Percentiles rank a stretch among this genome's conserved stretches.
phyloP scores from a whole-genome alignment of 805 yeast species.

The Candida loeiensis region DNA sequence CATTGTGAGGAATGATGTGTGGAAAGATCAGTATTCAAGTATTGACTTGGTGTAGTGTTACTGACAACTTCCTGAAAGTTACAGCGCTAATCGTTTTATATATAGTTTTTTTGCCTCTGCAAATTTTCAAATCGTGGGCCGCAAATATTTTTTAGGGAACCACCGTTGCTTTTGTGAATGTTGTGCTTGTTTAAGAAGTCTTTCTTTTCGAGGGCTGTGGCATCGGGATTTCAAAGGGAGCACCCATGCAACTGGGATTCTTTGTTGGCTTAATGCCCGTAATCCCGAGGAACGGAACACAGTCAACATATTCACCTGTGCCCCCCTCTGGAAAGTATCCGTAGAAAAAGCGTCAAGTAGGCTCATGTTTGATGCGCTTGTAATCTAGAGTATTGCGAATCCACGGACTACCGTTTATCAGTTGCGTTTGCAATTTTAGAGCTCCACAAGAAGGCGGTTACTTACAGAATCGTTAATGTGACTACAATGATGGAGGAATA shows the following conservation, averaged over 20 bases:
- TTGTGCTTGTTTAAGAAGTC: conserved; percentile 3
- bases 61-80: background rate
- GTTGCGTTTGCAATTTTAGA: no score
- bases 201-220: conserved; percentile 4
- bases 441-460: no score
- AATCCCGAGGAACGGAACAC: background rate
- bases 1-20: conserved; percentile 6
- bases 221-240: conserved; percentile 1
- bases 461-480: no score
- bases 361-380: no score
- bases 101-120: conserved; percentile 1
- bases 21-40: background rate
- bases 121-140: conserved; percentile 1
- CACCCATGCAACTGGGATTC: background rate
- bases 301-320: no score
- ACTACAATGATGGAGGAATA: no score
- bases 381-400: no score
- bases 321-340: no score
- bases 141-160: background rate
- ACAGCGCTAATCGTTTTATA: conserved; percentile 4
- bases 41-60: background rate
- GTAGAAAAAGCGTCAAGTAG: no score
- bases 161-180: conserved; percentile 1
- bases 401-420: no score
- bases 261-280: background rate